Conservation (phyloP, 192 early-diverging fungal genomes). For the Diversispora eburnea region DNA sequence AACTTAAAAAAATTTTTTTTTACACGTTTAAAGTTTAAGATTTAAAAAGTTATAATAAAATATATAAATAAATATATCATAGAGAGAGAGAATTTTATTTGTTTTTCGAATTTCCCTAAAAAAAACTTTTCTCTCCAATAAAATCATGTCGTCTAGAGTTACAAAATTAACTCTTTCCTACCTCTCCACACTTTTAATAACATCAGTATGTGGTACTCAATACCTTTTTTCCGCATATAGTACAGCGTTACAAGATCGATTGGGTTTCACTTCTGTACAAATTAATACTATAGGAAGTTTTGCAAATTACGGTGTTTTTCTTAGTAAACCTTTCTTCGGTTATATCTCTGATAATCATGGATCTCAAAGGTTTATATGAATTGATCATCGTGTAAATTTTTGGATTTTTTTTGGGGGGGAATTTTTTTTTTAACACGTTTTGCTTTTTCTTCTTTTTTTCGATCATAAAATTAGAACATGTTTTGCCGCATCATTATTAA, state of each 20-base stretch:
- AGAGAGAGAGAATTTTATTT: no score
- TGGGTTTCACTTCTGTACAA: constrained; percentile 57
- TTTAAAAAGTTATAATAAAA: no score
- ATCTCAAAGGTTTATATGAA: constrained; percentile 20
- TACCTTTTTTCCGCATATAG: constrained; percentile 67
- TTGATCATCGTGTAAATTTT: background rate
- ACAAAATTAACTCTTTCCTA: constrained; percentile 43
- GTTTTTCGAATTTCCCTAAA: no score
- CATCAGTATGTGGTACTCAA: constrained; percentile 57
- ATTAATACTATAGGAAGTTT: constrained; percentile 59
- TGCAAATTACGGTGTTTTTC: constrained; percentile 65
- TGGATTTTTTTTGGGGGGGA: background rate
- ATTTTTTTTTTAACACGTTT: background rate
- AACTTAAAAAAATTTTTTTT: no score
- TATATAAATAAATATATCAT: no score
- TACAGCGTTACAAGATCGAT: constrained; percentile 43
- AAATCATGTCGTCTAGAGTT: no score
- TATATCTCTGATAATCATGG: constrained; percentile 45
- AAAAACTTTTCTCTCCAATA: no score
- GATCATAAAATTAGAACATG: background rate
- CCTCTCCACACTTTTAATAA: constrained; percentile 40
- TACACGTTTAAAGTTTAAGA: no score
- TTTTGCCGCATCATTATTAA: background rate
- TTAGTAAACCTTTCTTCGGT: constrained; percentile 59
- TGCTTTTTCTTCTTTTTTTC: background rate